Base-by-base conservation (phyloP, 495 filamentous ascomycete genomes). In the Hypoxylon crocopeplum region DNA sequence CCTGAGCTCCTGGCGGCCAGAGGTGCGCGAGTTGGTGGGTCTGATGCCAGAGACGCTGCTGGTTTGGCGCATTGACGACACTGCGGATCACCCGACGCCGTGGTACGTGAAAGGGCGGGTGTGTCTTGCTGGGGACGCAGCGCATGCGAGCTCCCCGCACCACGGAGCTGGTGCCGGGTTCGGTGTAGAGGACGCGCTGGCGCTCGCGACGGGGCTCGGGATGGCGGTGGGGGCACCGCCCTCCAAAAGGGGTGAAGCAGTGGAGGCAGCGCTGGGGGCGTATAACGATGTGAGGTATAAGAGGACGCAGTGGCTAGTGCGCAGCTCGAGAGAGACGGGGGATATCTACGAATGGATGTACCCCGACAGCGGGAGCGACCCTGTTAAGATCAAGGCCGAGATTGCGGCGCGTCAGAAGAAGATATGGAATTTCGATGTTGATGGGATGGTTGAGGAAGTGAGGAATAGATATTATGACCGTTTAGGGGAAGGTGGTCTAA, bases 1-100 rank as follows among this genome's bases (percentile, higher is more conserved):
- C 2, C 56, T 80, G 4, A 3, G 5, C 3, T 3, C 7, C n/a
- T 34, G 32, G 32, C 12, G 32, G 8, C 32, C 32, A 12, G 8
- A 34, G 8, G 32, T 13, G 32, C 8, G 8, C 7, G 32, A 6
- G 4, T 3, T 34, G 32, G 7, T 11, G 5, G n/a, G n/a, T 3
- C n/a, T 12, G 8, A 12, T 12, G 8, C 32, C 32, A 13, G 32
- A 3, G 54, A 66, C 2, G 66, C 33, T 66, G 37, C 32, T 78
- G 12, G 71, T 75, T 32, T 73, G 72, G 37, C 78, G 77, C 76
- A 68, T 81, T 1, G 79, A 79, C 53, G 79, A 81, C 44, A 68
- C 60, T 11, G 53, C 56, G 4, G 74, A 77, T 1, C 46, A 72
- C 25, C 79, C 79, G 0, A 70, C 69, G 1, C 70, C 73, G 7